phyloP scores from a whole-genome alignment of 176 grass and related monocot genomes.

The Oryza nivara region DNA sequence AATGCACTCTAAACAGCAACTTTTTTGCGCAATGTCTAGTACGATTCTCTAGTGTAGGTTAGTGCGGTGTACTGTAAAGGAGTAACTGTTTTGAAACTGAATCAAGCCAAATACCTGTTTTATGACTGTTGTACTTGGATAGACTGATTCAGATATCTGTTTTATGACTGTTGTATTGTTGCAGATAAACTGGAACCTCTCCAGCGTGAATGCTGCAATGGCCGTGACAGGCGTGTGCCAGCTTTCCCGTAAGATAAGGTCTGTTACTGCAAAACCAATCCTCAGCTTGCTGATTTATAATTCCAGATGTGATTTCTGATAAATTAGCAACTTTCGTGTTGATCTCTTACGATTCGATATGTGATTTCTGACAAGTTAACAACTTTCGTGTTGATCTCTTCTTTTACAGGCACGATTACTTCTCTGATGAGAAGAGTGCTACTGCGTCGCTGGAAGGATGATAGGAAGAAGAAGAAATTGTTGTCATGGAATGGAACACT shows the following conservation, averaged over 20 bases:
- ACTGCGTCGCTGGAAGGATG: conserved; percentile 37
- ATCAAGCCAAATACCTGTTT: not conserved
- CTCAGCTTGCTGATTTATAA: not conserved
- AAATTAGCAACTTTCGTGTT: not conserved
- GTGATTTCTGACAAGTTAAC: not conserved
- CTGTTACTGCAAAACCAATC: conserved; percentile 17
- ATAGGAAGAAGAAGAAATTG: not conserved
- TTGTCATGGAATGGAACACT: not conserved
- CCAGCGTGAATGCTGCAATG: conserved; percentile 75
- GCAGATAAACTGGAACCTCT: conserved; percentile 90
- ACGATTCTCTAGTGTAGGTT: too few relatives aligned
- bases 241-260: conserved; percentile 77
- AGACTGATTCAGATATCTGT: not conserved
- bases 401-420: conserved; percentile 66
- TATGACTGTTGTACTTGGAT: not conserved
- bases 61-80: too few relatives aligned
- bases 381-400: conserved; percentile 1
- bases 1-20: not conserved
- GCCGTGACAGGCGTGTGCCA: conserved; percentile 75
- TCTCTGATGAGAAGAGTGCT: conserved; percentile 54
- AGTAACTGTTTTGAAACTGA: conserved; percentile 1
- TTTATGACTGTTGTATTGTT: conserved; percentile 23
- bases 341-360: not conserved
- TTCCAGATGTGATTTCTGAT: conserved; percentile 12
- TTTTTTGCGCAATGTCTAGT: not conserved